Evolutionary conservation across 305 asterid genomes (phyloP), one percentile per base, ranked within the genome.

Genomic region (Solanum hybrid): DNA sequence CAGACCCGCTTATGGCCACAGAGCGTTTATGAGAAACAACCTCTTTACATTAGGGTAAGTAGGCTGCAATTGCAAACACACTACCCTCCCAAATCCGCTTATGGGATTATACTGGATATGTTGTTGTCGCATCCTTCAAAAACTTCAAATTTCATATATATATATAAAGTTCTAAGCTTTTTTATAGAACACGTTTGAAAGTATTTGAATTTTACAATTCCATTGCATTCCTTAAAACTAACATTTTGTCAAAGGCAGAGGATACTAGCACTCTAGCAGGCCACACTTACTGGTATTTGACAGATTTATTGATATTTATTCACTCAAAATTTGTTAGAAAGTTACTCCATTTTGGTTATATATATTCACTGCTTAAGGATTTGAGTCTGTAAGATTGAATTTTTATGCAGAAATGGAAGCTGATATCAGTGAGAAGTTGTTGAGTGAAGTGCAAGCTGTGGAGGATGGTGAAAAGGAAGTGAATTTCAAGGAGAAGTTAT

Each of bases 401-500:
- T 41, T 41, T n/a, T 37, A 36, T n/a, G 61, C 65, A 84, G 36
- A 41, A 78, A 88, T 88, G 90, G 90, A 15, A 38, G 73, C 79
- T 88, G 87, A 78, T 33, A 78, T 88, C 37, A 88, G 87, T 78
- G 87, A 88, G 76, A 88, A 78, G 51, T 81, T 88, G 75, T 51
- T 88, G 79, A 51, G 72, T 36, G 51, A 32, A 86, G 78, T 68
- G 20, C n/a, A 33, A 22, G 41, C 3, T 15, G 31, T 6, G 51
- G 80, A 17, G 72, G 24, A 61, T 61, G 72, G 72, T 22, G 41
- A 78, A 22, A 61, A 61, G 72, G 89, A 87, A 33, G 72, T 6
- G 20, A 87, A 86, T 11, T 3, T 90, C 45, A 88, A 82, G 89
- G 89, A 73, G 84, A 90, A 79, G 31, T 33, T 90, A 87, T 90